A percentile compares a stretch with the other conserved stretches of the same genome.
Evolutionary conservation across 2,329 filamentous ascomycete genomes (phyloP).

Genomic region (Xylaria polymorpha): DNA sequence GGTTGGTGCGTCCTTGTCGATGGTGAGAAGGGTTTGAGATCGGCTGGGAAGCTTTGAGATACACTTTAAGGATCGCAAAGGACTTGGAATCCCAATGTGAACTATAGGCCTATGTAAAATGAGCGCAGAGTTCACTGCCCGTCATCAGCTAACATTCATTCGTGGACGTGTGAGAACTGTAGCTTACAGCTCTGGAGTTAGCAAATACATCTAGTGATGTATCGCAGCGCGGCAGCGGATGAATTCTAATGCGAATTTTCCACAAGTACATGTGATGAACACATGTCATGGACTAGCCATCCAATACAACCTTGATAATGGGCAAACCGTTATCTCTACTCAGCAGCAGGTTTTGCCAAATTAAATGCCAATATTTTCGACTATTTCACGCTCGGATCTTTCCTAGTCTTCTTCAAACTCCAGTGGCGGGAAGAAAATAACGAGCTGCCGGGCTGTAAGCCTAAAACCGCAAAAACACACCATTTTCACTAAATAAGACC

Average conservation of each 20-base stretch:
- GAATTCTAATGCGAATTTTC: neutral
- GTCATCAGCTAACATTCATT: neutral
- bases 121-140: neutral
- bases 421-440: too few relatives aligned
- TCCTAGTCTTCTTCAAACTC: conserved; percentile 50
- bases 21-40: conserved; percentile 73
- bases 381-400: conserved; percentile 48
- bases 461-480: too few relatives aligned
- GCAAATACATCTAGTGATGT: neutral
- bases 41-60: conserved; percentile 63
- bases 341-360: conserved; percentile 56
- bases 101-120: neutral
- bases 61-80: neutral
- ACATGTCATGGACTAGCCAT: neutral
- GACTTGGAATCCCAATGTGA: neutral
- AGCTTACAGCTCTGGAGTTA: neutral
- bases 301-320: neutral
- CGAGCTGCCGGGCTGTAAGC: too few relatives aligned
- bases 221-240: too few relatives aligned
- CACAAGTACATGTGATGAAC: neutral
- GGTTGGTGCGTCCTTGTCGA: conserved; percentile 90
- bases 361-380: conserved; percentile 67
- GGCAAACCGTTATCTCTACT: neutral
- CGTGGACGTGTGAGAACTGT: neutral
- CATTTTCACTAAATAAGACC: too few relatives aligned